Evolutionary conservation across 2,329 filamentous ascomycete genomes (phyloP).

Genomic region (Botryotinia calthae): DNA sequence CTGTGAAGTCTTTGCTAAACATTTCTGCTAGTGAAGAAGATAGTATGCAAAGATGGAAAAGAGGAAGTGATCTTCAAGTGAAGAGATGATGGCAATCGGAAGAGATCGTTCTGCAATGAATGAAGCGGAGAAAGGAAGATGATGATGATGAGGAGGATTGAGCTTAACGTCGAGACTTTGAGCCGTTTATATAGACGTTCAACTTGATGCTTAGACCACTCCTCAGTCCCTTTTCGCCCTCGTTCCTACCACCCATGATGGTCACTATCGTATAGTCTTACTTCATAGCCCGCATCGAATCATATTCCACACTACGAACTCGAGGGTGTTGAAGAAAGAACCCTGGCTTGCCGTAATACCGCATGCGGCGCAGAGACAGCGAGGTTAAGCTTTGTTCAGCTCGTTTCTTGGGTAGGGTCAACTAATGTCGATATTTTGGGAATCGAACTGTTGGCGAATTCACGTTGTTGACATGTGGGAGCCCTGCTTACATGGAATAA

Average conservation of each 20-base stretch:
- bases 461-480: constrained; percentile 8
- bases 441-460: neutral
- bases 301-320: neutral
- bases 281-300: neutral
- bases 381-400: constrained; percentile 9
- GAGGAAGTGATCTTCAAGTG: neutral
- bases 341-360: neutral
- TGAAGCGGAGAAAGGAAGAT: neutral
- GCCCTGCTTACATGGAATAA: neutral
- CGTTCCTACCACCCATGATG: neutral
- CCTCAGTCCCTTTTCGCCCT: neutral
- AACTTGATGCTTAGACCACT: constrained; percentile 2
- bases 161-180: constrained; percentile 14
- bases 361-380: neutral
- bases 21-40: neutral
- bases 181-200: constrained; percentile 16
- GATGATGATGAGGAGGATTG: neutral
- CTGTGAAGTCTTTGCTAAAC: constrained; percentile 18
- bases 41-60: neutral
- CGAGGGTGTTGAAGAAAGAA: constrained; percentile 5
- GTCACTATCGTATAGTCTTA: constrained; percentile 13
- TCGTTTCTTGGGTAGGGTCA: neutral
- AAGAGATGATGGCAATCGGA: neutral
- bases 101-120: neutral
- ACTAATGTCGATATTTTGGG: neutral